phyloP scores from a whole-genome alignment of 2,329 filamentous ascomycete species.

The Thelonectria blattea region DNA sequence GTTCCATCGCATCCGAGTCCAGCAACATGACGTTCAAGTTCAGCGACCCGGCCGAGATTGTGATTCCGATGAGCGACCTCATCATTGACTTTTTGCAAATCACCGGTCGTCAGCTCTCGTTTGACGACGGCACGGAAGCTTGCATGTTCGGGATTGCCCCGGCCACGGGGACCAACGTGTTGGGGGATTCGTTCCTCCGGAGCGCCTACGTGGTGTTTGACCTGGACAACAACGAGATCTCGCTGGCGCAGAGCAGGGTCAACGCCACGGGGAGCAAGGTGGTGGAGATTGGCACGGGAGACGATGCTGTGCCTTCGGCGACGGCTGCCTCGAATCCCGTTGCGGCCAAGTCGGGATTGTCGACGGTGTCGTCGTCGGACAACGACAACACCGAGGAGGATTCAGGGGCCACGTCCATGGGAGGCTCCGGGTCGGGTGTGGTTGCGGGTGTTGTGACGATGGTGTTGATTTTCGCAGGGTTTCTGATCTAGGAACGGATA shows the following conservation, averaged over 20 bases:
- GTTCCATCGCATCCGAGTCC: conserved; percentile 52
- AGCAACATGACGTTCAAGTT: conserved; percentile 59
- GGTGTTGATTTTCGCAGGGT: conserved; percentile 26
- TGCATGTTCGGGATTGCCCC: conserved; percentile 74
- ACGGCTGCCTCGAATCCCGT: conserved; percentile 56
- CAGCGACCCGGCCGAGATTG: conserved; percentile 55
- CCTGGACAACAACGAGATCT: conserved; percentile 73
- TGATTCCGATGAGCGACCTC: conserved; percentile 64
- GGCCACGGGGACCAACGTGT: conserved; percentile 59
- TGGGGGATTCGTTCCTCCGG: conserved; percentile 78
- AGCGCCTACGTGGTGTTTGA: conserved; percentile 81
- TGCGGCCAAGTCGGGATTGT: conserved; percentile 54
- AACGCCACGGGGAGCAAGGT: conserved; percentile 57
- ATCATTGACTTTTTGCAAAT: conserved; percentile 59
- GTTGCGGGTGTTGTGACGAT: conserved; percentile 18
- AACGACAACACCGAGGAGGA: conserved; percentile 12
- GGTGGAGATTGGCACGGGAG: conserved; percentile 60
- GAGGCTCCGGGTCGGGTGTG: neutral
- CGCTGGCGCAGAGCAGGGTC: conserved; percentile 70
- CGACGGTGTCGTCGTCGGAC: conserved; percentile 2
- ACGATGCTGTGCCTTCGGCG: conserved; percentile 59
- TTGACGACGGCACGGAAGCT: conserved; percentile 58
- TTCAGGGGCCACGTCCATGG: conserved; percentile 18
- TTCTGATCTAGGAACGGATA: too few species aligned
- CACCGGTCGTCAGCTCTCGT: conserved; percentile 55